Conservation (phyloP, 1,139 yeast genomes). For the Casaregolazyma suthepensis region DNA sequence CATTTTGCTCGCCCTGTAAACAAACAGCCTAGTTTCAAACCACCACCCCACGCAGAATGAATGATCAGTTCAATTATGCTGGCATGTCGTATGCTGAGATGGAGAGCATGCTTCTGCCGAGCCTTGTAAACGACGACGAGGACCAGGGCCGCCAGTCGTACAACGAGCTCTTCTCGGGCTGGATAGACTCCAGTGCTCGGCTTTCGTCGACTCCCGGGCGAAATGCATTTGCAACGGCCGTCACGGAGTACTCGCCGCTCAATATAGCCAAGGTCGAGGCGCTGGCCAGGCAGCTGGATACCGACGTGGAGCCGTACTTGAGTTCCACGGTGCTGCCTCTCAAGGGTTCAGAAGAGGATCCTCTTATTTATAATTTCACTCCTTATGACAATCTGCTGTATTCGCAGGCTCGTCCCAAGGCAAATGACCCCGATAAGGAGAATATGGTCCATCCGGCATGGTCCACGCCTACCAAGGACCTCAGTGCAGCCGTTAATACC, state of each 20-base stretch:
- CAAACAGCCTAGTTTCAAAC: not conserved
- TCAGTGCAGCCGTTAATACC: not conserved
- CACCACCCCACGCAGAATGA: not conserved
- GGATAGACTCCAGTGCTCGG: slow-evolving; percentile 1
- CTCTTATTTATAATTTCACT: slow-evolving; percentile 7
- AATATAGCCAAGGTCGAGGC: slow-evolving; percentile 4
- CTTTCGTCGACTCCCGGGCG: not conserved
- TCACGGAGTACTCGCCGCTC: slow-evolving; percentile 5
- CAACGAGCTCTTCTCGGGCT: slow-evolving; percentile 3
- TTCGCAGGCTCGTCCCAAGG: not conserved
- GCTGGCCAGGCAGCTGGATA: slow-evolving; percentile 8
- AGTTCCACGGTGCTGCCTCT: slow-evolving; percentile 1
- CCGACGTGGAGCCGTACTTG: slow-evolving; percentile 7
- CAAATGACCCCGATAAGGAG: slow-evolving; percentile 4
- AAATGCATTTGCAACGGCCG: not conserved
- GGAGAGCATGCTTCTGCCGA: slow-evolving; percentile 6
- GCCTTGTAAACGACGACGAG: not conserved
- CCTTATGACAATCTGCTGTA: slow-evolving; percentile 7
- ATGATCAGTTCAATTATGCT: slow-evolving; percentile 5
- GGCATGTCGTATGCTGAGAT: slow-evolving; percentile 7
- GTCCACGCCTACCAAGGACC: slow-evolving; percentile 4
- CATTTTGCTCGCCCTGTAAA: slow-evolving; percentile 1
- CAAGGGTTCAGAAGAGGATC: not conserved
- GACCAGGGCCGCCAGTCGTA: not conserved
- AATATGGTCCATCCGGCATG: not conserved